These are phyloP conservation scores for Aspergillus unguis DNA, from an alignment of 2,329 filamentous ascomycete species.

Conservation along the genomic window DNA sequence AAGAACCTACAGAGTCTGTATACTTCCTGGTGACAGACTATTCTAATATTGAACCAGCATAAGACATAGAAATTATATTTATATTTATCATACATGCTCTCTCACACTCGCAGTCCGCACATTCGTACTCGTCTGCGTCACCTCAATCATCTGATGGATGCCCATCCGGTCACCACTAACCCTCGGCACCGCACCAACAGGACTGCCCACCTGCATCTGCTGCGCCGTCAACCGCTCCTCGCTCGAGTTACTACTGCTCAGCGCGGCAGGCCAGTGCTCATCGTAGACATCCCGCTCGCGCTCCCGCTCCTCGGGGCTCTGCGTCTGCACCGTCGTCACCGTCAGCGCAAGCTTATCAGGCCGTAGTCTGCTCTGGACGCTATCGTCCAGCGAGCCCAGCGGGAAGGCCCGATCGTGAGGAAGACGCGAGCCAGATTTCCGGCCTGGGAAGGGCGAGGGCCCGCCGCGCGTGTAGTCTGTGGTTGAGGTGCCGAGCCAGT, in stretches of 20 bases:
- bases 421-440: neutral
- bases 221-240: constrained; percentile 5
- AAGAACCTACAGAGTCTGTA: no score
- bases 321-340: constrained; percentile 8
- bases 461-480: neutral
- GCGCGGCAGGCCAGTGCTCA: neutral
- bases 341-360: constrained; percentile 7
- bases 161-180: neutral
- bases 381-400: constrained; percentile 3
- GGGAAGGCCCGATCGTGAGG: neutral
- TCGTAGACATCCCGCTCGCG: no score
- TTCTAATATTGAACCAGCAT: no score
- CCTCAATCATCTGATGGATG: constrained; percentile 9
- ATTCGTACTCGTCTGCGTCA: constrained; percentile 4
- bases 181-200: neutral
- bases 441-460: neutral
- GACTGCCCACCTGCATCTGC: neutral
- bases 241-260: neutral
- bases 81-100: constrained; percentile 9
- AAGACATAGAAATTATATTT: no score
- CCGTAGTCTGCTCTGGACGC: neutral
- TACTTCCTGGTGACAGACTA: no score
- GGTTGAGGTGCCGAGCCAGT: constrained; percentile 5
- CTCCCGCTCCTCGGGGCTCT: no score
- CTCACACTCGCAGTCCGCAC: neutral